These are phyloP conservation scores for Lanmaoa rubissima DNA, from an alignment of 768 basidiomycete genomes.

Conservation along the genomic window DNA sequence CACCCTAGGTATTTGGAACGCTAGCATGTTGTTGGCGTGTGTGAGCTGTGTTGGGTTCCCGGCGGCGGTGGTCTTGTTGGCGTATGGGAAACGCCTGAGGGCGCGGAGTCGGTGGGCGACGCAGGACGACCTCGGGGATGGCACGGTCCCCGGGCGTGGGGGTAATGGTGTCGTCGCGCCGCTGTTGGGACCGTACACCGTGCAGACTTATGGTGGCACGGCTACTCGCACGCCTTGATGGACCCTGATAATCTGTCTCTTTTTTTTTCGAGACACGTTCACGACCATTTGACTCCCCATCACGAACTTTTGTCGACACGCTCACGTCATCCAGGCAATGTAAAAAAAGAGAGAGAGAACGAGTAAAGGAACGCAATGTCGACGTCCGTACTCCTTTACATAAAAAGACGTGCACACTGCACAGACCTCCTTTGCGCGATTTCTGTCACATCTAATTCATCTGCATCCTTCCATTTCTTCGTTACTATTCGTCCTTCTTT, in stretches of 20 bases:
- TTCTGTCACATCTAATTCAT: too few relatives aligned
- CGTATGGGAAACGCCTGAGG: slow-evolving; percentile 21
- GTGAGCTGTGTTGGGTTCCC: slow-evolving; percentile 28
- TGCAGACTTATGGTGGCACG: slow-evolving; percentile 19
- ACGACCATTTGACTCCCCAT: not conserved
- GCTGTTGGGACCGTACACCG: slow-evolving; percentile 10
- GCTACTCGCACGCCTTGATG: not conserved
- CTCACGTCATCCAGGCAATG: too few relatives aligned
- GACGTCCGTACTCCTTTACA: too few relatives aligned
- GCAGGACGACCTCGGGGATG: slow-evolving; percentile 11
- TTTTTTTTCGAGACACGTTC: not conserved
- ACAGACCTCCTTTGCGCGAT: too few relatives aligned
- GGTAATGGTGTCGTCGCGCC: slow-evolving; percentile 6
- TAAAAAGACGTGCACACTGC: too few relatives aligned
- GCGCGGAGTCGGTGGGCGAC: slow-evolving; percentile 27
- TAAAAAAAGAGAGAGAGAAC: too few relatives aligned
- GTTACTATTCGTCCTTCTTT: too few relatives aligned
- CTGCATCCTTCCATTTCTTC: too few relatives aligned
- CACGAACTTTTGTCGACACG: too few relatives aligned
- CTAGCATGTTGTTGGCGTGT: slow-evolving; percentile 19
- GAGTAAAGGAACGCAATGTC: too few relatives aligned
- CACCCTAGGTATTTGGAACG: slow-evolving; percentile 16
- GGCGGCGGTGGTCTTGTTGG: slow-evolving; percentile 16
- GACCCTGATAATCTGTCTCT: not conserved
- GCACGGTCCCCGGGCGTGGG: not conserved